Evolutionary conservation across 352 stramenopile species (phyloP).

Genomic region (Phytophthora chlamydospora): DNA sequence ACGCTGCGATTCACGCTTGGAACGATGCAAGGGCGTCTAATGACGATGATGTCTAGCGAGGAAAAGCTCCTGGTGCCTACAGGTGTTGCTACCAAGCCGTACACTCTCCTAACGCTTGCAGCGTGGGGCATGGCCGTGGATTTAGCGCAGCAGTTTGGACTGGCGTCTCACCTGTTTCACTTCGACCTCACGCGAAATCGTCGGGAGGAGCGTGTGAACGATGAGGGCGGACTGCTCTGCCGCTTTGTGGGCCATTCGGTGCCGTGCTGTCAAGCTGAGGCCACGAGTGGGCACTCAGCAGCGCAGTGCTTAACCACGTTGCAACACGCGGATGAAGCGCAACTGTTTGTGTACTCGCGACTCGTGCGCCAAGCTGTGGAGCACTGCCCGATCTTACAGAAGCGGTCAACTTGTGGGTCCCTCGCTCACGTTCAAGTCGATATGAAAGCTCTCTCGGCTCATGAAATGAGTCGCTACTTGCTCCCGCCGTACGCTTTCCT

Average conservation of each 20-base stretch:
- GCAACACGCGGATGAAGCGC: conserved; percentile 31
- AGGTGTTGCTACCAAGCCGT: conserved; percentile 34
- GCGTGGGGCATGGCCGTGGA: conserved; percentile 36
- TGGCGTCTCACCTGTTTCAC: conserved; percentile 47
- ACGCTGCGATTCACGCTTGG: conserved; percentile 43
- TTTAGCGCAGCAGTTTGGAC: conserved; percentile 37
- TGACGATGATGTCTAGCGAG: conserved; percentile 46
- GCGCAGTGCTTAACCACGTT: conserved; percentile 33
- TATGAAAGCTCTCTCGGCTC: conserved; percentile 15
- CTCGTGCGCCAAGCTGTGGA: conserved; percentile 37
- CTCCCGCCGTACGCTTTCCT: conserved; percentile 47
- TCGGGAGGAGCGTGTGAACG: conserved; percentile 36
- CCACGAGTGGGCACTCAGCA: conserved; percentile 5
- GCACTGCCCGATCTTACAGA: conserved; percentile 33
- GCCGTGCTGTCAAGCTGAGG: conserved; percentile 41
- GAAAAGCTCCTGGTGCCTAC: conserved; percentile 41
- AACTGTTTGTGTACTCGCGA: conserved; percentile 48
- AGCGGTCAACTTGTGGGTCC: conserved; percentile 31
- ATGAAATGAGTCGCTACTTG: conserved; percentile 37
- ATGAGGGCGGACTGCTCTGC: conserved; percentile 43
- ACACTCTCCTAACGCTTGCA: conserved; percentile 42
- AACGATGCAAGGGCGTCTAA: conserved; percentile 51
- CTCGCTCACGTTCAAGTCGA: conserved; percentile 28
- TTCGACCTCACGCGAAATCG: conserved; percentile 44
- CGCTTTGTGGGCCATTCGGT: conserved; percentile 44